Evolutionary conservation across 306 rosid species (phyloP).

Genomic region (Vigna trinervia): DNA sequence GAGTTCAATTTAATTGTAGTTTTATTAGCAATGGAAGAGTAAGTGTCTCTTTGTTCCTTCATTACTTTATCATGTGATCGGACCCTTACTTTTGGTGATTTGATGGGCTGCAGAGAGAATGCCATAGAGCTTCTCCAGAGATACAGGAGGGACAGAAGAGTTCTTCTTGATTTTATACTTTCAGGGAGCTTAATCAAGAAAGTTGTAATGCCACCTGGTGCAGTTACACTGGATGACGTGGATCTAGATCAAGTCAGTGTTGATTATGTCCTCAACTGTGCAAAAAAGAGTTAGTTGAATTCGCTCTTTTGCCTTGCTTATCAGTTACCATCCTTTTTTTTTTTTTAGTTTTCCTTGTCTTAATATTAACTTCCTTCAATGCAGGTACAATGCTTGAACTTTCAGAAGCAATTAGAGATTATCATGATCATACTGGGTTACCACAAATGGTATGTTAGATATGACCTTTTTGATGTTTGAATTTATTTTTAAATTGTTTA

Average conservation of each 20-base stretch:
- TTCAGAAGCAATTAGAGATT: constrained; percentile 97
- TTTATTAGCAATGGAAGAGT: constrained; percentile 83
- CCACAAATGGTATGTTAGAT: constrained; percentile 79
- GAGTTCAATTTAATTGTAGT: constrained; percentile 27
- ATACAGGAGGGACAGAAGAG: constrained; percentile 82
- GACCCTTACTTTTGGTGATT: constrained; percentile 27
- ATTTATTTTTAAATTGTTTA: constrained; percentile 9
- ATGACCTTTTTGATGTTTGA: constrained; percentile 25
- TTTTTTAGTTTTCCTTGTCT: constrained; percentile 30
- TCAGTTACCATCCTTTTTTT: background rate
- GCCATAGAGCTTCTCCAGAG: constrained; percentile 82
- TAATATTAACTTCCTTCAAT: constrained; percentile 20
- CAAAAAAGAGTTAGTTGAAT: constrained; percentile 68
- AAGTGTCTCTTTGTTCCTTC: constrained; percentile 45
- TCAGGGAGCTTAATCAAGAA: constrained; percentile 93
- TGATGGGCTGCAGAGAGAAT: constrained; percentile 65
- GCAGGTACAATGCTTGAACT: constrained; percentile 93
- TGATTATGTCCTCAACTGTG: constrained; percentile 90
- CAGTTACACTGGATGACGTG: constrained; percentile 93
- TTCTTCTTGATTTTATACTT: constrained; percentile 89
- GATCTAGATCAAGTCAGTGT: constrained; percentile 99
- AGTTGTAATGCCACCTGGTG: constrained; percentile 98
- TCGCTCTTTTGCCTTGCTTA: background rate
- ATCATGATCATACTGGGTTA: constrained; percentile 84
- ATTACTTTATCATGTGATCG: constrained; percentile 6